phyloP scores from a whole-genome alignment of 257 asterid genomes.

The Fraxinus pennsylvanica region DNA sequence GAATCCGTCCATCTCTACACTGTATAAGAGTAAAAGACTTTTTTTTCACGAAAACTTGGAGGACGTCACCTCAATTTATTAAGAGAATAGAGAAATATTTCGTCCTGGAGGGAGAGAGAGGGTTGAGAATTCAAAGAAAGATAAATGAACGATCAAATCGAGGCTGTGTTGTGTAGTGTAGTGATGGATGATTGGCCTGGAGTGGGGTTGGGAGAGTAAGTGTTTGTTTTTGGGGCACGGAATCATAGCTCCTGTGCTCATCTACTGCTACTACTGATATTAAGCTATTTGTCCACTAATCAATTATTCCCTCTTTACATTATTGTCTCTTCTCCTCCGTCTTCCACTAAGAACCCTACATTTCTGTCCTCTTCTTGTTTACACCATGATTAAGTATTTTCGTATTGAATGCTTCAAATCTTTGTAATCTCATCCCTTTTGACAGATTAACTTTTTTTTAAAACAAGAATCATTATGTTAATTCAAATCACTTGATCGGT shows the following conservation, averaged over 20 bases:
- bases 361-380: too few relatives aligned
- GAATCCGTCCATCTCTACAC: conserved; percentile 26
- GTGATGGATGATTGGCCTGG: conserved; percentile 26
- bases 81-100: too few relatives aligned
- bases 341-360: neutral
- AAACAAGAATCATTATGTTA: too few relatives aligned
- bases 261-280: conserved; percentile 26
- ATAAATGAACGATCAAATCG: conserved; percentile 44
- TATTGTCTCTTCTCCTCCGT: conserved; percentile 6
- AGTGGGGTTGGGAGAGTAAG: neutral
- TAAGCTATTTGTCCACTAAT: conserved; percentile 36
- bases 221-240: conserved; percentile 31
- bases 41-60: neutral
- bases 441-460: too few relatives aligned
- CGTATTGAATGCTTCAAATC: too few relatives aligned
- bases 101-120: conserved; percentile 27
- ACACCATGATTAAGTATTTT: too few relatives aligned
- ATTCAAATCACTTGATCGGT: too few relatives aligned
- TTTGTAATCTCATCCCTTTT: too few relatives aligned
- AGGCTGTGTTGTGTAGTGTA: conserved; percentile 26
- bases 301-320: conserved; percentile 7
- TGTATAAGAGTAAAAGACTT: neutral
- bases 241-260: conserved; percentile 15
- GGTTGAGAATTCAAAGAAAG: conserved; percentile 17
- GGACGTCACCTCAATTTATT: conserved; percentile 12